Evolutionary conservation across 1,284 basidiomycete genomes (phyloP).

Genomic region (Athelia sp.): DNA sequence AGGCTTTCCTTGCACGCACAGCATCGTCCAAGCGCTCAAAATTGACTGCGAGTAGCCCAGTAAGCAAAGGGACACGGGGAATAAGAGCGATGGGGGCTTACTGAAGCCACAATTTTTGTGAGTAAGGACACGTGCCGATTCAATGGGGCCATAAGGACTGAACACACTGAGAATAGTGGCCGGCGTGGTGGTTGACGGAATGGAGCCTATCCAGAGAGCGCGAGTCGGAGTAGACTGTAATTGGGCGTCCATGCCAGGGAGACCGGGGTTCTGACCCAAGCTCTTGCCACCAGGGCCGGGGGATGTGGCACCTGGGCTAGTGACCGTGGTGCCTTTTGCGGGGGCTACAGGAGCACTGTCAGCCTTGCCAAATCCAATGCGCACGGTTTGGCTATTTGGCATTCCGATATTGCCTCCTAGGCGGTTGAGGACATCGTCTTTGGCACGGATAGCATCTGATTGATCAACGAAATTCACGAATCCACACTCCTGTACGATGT

Average conservation of each 20-base stretch:
- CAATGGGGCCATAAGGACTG: slow-evolving; percentile 95
- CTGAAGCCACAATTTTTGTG: slow-evolving; percentile 97
- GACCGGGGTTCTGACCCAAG: slow-evolving; percentile 37
- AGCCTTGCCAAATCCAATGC: slow-evolving; percentile 97
- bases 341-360: slow-evolving; percentile 90
- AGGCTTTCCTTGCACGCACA: slow-evolving; percentile 87
- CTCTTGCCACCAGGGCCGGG: slow-evolving; percentile 54
- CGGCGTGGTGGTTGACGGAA: slow-evolving; percentile 89
- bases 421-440: slow-evolving; percentile 94
- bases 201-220: slow-evolving; percentile 94
- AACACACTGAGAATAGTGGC: slow-evolving; percentile 91
- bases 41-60: slow-evolving; percentile 58
- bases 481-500: slow-evolving; percentile 78
- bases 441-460: slow-evolving; percentile 89
- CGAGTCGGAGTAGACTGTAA: slow-evolving; percentile 84
- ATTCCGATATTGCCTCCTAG: slow-evolving; percentile 92
- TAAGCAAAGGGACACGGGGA: slow-evolving; percentile 8
- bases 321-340: slow-evolving; percentile 63
- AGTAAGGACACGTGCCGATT: slow-evolving; percentile 91
- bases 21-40: slow-evolving; percentile 97
- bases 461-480: slow-evolving; percentile 99
- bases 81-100: slow-evolving; percentile 33
- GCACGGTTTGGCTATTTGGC: slow-evolving; percentile 89
- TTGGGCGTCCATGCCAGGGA: slow-evolving; percentile 73
- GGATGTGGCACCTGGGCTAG: slow-evolving; percentile 58